These are phyloP conservation scores for Drechmeria coniospora DNA, from an alignment of 2,329 filamentous ascomycete species.

Conservation along the genomic window DNA sequence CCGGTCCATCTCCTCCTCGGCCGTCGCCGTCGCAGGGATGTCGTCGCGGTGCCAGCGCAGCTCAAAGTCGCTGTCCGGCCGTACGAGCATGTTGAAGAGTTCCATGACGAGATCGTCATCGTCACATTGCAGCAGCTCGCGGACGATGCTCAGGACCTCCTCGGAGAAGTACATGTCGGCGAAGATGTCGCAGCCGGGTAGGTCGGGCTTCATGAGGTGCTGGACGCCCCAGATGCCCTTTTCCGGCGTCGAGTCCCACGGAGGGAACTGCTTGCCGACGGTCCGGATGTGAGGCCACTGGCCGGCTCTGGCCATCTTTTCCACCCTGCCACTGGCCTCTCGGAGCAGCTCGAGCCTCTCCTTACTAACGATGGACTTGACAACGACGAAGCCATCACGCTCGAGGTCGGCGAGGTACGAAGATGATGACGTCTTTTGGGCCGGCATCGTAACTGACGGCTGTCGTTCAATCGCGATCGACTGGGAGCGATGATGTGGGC, in stretches of 20 bases:
- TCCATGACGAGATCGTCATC: conserved; percentile 67
- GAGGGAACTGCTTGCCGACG: conserved; percentile 80
- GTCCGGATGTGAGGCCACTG: conserved; percentile 71
- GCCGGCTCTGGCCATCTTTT: conserved; percentile 48
- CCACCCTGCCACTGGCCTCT: conserved; percentile 39
- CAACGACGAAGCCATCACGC: conserved; percentile 59
- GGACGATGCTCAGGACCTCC: conserved; percentile 45
- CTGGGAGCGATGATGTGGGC: not conserved
- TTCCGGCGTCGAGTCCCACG: conserved; percentile 49
- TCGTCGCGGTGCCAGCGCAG: conserved; percentile 81
- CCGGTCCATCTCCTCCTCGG: conserved; percentile 50
- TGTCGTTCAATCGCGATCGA: too few relatives aligned
- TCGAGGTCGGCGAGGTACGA: conserved; percentile 34
- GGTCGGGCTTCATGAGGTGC: conserved; percentile 61
- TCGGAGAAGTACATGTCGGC: conserved; percentile 57
- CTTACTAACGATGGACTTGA: conserved; percentile 47
- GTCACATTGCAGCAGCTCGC: conserved; percentile 40
- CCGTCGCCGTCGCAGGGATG: conserved; percentile 47
- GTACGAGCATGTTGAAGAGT: conserved; percentile 71
- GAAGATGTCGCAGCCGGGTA: conserved; percentile 48
- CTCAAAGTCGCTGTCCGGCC: conserved; percentile 55
- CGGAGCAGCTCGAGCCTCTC: conserved; percentile 43
- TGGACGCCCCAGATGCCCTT: conserved; percentile 81
- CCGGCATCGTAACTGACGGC: conserved; percentile 5
- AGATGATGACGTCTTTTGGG: conserved; percentile 5